These are phyloP conservation scores for Arachnopeziza araneosa DNA, from an alignment of 2,329 filamentous ascomycete genomes.

Conservation along the genomic window DNA sequence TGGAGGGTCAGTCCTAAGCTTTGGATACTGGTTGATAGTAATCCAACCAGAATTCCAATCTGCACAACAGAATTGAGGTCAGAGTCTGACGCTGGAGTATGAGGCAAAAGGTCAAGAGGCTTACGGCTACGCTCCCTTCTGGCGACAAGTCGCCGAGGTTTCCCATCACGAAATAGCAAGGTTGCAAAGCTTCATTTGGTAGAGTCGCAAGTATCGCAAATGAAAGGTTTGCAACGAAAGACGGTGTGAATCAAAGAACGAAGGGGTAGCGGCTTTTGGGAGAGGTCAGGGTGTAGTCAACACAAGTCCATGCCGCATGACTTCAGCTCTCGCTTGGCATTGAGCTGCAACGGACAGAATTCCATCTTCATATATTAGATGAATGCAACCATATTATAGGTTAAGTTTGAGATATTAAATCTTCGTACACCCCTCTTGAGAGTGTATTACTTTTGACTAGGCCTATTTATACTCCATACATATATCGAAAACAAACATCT, in stretches of 20 bases:
- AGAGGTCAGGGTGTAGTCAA: background rate
- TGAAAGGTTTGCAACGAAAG: background rate
- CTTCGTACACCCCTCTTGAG: background rate
- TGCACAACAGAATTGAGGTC: constrained; percentile 33
- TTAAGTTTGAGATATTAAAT: background rate
- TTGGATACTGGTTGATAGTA: constrained; percentile 90
- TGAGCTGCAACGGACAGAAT: background rate
- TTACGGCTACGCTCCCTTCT: constrained; percentile 69
- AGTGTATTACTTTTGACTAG: background rate
- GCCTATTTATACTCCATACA: background rate
- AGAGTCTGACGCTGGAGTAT: constrained; percentile 2
- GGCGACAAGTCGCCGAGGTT: constrained; percentile 71
- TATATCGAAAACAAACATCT: background rate
- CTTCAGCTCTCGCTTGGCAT: constrained; percentile 3
- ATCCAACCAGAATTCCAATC: constrained; percentile 89
- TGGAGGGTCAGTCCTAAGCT: constrained; percentile 93
- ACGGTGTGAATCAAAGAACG: background rate
- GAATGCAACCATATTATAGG: background rate
- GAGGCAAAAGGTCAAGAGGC: constrained; percentile 28
- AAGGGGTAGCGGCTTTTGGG: background rate
- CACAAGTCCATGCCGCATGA: background rate
- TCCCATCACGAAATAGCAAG: constrained; percentile 49
- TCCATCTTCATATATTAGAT: background rate
- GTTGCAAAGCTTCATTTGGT: constrained; percentile 29
- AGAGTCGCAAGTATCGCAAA: background rate